Percentiles rank a stretch among this genome's conserved stretches.
Evolutionary conservation across 2,329 filamentous ascomycete genomes (phyloP).

Genomic region (Juglanconis sp.): DNA sequence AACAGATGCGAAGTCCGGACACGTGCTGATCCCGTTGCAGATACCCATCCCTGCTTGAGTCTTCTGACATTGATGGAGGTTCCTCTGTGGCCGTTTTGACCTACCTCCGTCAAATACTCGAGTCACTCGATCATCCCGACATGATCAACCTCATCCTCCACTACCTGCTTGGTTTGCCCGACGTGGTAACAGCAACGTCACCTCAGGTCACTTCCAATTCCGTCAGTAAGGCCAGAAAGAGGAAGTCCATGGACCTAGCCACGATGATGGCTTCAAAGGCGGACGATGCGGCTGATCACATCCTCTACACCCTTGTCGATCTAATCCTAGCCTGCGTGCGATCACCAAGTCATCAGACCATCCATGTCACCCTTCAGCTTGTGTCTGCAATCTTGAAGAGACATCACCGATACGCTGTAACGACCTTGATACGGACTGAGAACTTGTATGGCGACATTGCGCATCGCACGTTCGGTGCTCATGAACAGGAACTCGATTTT

Average conservation of each 20-base stretch:
- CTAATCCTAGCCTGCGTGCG: slow-evolving; percentile 80
- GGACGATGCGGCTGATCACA: slow-evolving; percentile 71
- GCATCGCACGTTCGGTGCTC: slow-evolving; percentile 67
- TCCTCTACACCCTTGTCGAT: slow-evolving; percentile 90
- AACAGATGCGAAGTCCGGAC: background rate
- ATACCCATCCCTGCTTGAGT: slow-evolving; percentile 93
- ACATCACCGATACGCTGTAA: slow-evolving; percentile 82
- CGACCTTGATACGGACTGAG: slow-evolving; percentile 69
- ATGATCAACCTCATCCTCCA: slow-evolving; percentile 91
- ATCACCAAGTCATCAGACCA: slow-evolving; percentile 83
- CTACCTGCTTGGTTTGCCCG: slow-evolving; percentile 82
- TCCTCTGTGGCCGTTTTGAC: slow-evolving; percentile 95
- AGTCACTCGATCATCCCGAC: slow-evolving; percentile 87
- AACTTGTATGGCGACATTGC: slow-evolving; percentile 50
- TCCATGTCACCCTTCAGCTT: slow-evolving; percentile 83
- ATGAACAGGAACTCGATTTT: slow-evolving; percentile 71
- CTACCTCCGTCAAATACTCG: slow-evolving; percentile 85
- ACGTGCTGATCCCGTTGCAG: slow-evolving; percentile 39
- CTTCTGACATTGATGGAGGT: slow-evolving; percentile 93
- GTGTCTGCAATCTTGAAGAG: slow-evolving; percentile 81
- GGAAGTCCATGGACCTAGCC: slow-evolving; percentile 85
- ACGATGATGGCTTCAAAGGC: slow-evolving; percentile 74
- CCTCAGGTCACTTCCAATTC: slow-evolving; percentile 43
- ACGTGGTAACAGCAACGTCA: slow-evolving; percentile 38
- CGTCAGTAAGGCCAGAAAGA: slow-evolving; percentile 69